Percentiles rank a stretch among this genome's conserved stretches.
phyloP scores from a whole-genome alignment of 768 basidiomycete species.

The Rossbeevera mucosa region DNA sequence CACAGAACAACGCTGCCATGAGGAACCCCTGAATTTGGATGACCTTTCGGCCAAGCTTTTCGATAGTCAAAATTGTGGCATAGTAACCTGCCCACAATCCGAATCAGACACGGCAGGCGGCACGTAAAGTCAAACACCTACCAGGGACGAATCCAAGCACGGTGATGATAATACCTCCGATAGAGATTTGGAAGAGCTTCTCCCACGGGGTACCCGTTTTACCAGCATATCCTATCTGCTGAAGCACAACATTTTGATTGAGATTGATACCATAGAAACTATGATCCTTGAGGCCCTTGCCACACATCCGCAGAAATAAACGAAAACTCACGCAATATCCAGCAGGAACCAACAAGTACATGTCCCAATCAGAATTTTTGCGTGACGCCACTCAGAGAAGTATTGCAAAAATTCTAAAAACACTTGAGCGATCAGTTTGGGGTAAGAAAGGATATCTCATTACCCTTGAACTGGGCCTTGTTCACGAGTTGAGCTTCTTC shows the following conservation, averaged over 20 bases:
- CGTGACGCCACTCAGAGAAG: conserved; percentile 70
- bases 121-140: conserved; percentile 15
- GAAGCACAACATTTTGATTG: conserved; percentile 75
- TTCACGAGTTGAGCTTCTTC: conserved; percentile 29
- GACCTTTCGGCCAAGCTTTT: conserved; percentile 67
- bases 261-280: conserved; percentile 75
- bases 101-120: not conserved
- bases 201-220: conserved; percentile 54
- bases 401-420: conserved; percentile 56
- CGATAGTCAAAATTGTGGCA: conserved; percentile 61
- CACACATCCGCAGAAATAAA: not conserved
- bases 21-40: conserved; percentile 78
- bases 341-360: conserved; percentile 70
- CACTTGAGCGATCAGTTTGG: not conserved
- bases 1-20: conserved; percentile 63
- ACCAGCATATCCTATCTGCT: conserved; percentile 67
- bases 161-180: conserved; percentile 68
- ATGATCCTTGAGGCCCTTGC: not conserved
- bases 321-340: conserved; percentile 57
- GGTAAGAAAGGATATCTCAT: not conserved
- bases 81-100: conserved; percentile 52
- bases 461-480: conserved; percentile 52
- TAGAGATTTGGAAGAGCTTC: conserved; percentile 60
- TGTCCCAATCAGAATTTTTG: conserved; percentile 64
- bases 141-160: conserved; percentile 75